Evolutionary conservation across 1,139 yeast genomes (phyloP), one percentile per base, ranked within the genome.

Genomic region (Candida albicans): DNA sequence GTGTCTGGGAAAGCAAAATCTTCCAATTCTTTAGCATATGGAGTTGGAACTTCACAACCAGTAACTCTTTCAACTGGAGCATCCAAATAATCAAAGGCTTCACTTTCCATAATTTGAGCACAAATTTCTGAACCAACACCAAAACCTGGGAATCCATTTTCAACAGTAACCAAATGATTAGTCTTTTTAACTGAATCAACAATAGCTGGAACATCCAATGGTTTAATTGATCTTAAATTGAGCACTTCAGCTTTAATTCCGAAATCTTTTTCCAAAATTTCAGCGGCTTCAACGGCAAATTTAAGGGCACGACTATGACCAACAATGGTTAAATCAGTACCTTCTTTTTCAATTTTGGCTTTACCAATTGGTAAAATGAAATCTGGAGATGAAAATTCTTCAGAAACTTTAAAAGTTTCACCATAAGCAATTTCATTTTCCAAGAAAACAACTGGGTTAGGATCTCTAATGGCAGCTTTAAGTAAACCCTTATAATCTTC

Each of bases 31-130:
- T 84, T 81, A 57, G 97, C 96, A 67, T 95, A 95, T 54, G 99
- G 99, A 57, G 99, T 95, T 67, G 99, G 99, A 32, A 91, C 97
- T 75, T 95, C 99, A 65, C 98, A 95, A 69, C 99, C 99, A 49
- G 99, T 95, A 61, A 91, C 95, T 79, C 99, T 89, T 75, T 87
- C 96, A 56, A 93, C 93, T 57, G 99, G 99, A 52, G 99, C 96
- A 70, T 95, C 99, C 68, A 95, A 82, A 81, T 90, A 88, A 73
- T 95, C 99, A 58, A 93, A 93, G 45, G 96, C 98, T 71, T 91
- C 98, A 45, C 96, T 83, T 76, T 95, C 99, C 97, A 93, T 90
- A 64, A 95, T 79, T 73, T 90, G 96, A 52, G 98, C 99, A 65
- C 93, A 84, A 61, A 95, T 87, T 78, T 95, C 99, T 45, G 98